These are phyloP conservation scores for Sarcodon sp. DNA, from an alignment of 768 basidiomycete genomes.

Conservation along the genomic window DNA sequence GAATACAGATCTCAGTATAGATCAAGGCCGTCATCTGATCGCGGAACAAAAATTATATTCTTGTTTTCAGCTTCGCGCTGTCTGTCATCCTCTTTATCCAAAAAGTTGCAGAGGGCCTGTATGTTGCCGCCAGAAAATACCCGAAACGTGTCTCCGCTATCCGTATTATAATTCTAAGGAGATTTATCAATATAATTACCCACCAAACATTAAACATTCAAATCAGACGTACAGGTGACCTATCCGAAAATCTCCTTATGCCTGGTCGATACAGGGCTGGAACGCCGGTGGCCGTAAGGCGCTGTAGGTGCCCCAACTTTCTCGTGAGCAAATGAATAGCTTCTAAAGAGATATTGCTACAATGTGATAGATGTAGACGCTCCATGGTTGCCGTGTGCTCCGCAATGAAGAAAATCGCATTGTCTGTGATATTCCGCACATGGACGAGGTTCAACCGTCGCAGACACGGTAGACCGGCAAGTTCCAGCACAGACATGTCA, in stretches of 20 bases:
- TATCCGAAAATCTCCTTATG: slow-evolving; percentile 65
- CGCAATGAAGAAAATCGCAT: slow-evolving; percentile 65
- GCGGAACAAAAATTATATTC: slow-evolving; percentile 45
- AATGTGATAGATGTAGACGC: slow-evolving; percentile 79
- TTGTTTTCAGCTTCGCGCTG: slow-evolving; percentile 42
- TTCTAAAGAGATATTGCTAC: slow-evolving; percentile 65
- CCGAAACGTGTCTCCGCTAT: slow-evolving; percentile 61
- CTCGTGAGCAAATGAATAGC: slow-evolving; percentile 62
- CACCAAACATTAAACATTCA: neutral
- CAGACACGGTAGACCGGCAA: slow-evolving; percentile 56
- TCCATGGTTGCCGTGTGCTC: slow-evolving; percentile 61
- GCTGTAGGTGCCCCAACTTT: slow-evolving; percentile 44
- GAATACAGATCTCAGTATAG: slow-evolving; percentile 29
- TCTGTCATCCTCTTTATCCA: slow-evolving; percentile 57
- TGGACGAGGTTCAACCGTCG: slow-evolving; percentile 72
- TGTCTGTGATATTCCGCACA: slow-evolving; percentile 74
- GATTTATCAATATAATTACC: neutral
- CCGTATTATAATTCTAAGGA: slow-evolving; percentile 45
- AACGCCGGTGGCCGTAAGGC: slow-evolving; percentile 73
- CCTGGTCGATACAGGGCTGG: slow-evolving; percentile 60
- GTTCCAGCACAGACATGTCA: slow-evolving; percentile 74
- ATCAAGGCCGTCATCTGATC: slow-evolving; percentile 53
- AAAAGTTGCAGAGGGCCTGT: slow-evolving; percentile 42
- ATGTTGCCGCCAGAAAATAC: slow-evolving; percentile 71
- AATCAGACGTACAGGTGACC: slow-evolving; percentile 28